Evolutionary conservation across 73 alveolate genomes (phyloP).

Genomic region (Paramecium biaurelia): DNA sequence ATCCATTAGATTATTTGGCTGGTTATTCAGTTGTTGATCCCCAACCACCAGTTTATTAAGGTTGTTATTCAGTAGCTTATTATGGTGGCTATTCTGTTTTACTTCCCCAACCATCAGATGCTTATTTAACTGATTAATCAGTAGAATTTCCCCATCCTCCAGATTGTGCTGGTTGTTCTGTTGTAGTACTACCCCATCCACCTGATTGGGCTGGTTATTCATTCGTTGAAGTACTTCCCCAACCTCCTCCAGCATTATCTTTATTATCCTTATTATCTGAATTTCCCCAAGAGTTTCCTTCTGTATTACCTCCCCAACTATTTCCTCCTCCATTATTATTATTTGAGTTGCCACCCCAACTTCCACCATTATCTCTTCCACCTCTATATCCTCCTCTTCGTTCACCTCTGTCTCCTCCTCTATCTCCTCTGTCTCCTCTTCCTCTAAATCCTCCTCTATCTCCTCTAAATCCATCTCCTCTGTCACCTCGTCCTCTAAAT

Average conservation of each 20-base stretch:
- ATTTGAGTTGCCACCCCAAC: background rate
- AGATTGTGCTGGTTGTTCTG: background rate
- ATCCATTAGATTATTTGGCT: background rate
- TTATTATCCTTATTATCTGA: background rate
- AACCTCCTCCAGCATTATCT: background rate
- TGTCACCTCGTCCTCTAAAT: slow-evolving; percentile 30
- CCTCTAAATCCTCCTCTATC: background rate
- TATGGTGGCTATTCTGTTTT: background rate
- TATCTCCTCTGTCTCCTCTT: background rate
- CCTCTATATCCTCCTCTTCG: slow-evolving; percentile 40
- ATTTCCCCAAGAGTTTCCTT: background rate
- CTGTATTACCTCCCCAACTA: background rate
- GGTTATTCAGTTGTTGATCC: background rate
- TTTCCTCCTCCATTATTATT: background rate
- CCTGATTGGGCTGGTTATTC: slow-evolving; percentile 11
- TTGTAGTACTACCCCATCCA: slow-evolving; percentile 1
- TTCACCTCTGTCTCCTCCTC: slow-evolving; percentile 16
- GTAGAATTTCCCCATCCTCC: background rate
- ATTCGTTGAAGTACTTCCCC: background rate
- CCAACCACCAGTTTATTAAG: background rate
- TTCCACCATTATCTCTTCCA: slow-evolving; percentile 35
- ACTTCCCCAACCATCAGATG: slow-evolving; percentile 5
- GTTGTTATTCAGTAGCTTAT: background rate
- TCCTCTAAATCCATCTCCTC: slow-evolving; percentile 44
- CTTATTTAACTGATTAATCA: background rate